Evolutionary conservation across 2,329 filamentous ascomycete genomes (phyloP).

Genomic region (Alternaria ethzedia): DNA sequence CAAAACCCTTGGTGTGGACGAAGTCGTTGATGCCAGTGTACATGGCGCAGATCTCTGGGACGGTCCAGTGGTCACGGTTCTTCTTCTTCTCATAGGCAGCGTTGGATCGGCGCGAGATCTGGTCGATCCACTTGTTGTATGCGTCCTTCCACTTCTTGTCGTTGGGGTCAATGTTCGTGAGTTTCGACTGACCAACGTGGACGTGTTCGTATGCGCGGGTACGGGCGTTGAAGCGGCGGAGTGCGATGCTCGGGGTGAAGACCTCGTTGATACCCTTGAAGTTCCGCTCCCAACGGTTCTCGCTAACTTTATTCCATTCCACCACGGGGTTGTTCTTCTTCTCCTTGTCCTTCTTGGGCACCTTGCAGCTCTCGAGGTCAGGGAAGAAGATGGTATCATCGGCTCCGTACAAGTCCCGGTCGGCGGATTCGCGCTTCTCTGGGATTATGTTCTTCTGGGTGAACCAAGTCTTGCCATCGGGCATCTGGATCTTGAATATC

Average conservation of each 20-base stretch:
- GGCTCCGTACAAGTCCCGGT: not conserved
- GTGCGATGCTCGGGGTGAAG: not conserved
- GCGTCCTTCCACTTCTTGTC: conserved; percentile 1
- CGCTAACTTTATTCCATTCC: not conserved
- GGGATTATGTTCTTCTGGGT: not conserved
- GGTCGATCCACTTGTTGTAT: conserved; percentile 11
- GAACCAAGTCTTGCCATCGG: conserved; percentile 3
- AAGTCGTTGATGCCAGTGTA: conserved; percentile 3
- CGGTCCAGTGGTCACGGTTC: not conserved
- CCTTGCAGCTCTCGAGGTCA: not conserved
- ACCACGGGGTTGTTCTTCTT: not conserved
- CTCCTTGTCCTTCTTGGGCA: not conserved
- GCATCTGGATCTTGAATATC: not conserved
- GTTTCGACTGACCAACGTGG: not conserved
- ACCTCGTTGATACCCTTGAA: not conserved
- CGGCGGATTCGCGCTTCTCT: not conserved
- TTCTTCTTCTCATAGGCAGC: not conserved
- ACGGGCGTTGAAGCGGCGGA: conserved; percentile 6
- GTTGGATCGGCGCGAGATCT: conserved; percentile 6
- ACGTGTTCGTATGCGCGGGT: conserved; percentile 1
- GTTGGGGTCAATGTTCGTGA: not conserved
- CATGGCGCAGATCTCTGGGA: conserved; percentile 4
- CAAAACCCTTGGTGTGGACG: not conserved
- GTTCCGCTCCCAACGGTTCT: not conserved
- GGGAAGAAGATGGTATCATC: not conserved